These are phyloP conservation scores for Cephaloascus albidus DNA, from an alignment of 805 yeast species.

Conservation along the genomic window DNA sequence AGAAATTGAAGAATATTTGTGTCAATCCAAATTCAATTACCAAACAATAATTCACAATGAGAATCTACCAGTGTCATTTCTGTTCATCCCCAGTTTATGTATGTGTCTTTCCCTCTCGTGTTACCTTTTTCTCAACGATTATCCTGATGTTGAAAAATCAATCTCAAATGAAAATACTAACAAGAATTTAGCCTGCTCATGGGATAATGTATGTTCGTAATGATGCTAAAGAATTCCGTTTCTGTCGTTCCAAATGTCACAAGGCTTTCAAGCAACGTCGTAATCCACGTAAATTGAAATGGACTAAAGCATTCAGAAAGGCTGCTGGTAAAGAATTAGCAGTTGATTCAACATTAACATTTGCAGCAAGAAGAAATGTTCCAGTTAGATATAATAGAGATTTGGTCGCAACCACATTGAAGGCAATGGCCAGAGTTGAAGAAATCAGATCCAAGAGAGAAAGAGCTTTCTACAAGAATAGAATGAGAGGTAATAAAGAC, in stretches of 20 bases:
- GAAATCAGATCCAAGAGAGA: conserved; percentile 95
- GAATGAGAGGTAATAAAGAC: conserved; percentile 97
- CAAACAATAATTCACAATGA: conserved; percentile 35
- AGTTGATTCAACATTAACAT: conserved; percentile 91
- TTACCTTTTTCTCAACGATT: too few species aligned
- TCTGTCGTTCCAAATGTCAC: conserved; percentile 97
- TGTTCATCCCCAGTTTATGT: conserved; percentile 92
- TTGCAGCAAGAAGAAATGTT: conserved; percentile 94
- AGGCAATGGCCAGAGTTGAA: conserved; percentile 93
- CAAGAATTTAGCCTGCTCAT: conserved; percentile 48
- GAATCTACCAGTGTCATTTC: conserved; percentile 88
- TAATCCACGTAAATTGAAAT: conserved; percentile 93
- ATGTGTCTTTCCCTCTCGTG: conserved; percentile 4
- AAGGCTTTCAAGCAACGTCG: conserved; percentile 96
- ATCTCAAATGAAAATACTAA: neutral
- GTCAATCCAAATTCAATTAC: too few species aligned
- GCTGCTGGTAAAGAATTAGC: conserved; percentile 99
- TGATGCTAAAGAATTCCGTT: conserved; percentile 95
- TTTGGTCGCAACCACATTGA: conserved; percentile 85
- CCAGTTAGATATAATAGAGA: conserved; percentile 98
- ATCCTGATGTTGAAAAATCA: too few species aligned
- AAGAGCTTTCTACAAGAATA: conserved; percentile 96
- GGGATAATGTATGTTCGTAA: conserved; percentile 98
- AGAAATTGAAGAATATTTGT: too few species aligned
- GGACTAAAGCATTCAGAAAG: conserved; percentile 99